A percentile compares a stretch with the other conserved stretches of the same genome.
Evolutionary conservation across 768 basidiomycete species (phyloP).

Genomic region (Nevesoporus exiguus): DNA sequence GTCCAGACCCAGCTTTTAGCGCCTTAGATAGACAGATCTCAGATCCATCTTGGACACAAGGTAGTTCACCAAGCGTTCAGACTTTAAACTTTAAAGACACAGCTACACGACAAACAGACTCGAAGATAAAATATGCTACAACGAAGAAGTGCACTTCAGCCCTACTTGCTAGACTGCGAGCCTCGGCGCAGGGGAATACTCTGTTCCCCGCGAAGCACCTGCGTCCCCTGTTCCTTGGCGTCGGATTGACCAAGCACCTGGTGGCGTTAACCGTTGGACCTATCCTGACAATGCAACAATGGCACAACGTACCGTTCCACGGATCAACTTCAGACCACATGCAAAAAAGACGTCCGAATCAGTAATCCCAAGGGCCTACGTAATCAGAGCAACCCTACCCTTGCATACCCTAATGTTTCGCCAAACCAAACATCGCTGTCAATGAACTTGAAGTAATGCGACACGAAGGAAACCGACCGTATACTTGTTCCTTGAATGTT

Average conservation of each 20-base stretch:
- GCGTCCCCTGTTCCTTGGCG: constrained; percentile 51
- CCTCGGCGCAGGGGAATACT: constrained; percentile 30
- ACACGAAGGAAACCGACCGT: constrained; percentile 37
- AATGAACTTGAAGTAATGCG: not conserved
- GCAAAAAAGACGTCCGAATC: not conserved
- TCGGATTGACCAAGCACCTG: constrained; percentile 34
- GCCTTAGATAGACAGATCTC: constrained; percentile 13
- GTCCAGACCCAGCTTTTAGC: not conserved
- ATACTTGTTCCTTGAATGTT: constrained; percentile 58
- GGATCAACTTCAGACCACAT: constrained; percentile 24
- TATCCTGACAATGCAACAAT: constrained; percentile 1
- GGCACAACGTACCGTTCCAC: constrained; percentile 26
- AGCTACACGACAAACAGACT: not conserved
- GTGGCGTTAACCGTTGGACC: not conserved
- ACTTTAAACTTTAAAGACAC: not conserved
- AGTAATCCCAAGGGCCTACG: not conserved
- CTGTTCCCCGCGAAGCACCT: constrained; percentile 50
- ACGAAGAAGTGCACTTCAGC: not conserved
- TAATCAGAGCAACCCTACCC: constrained; percentile 16
- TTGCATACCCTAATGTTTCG: constrained; percentile 29
- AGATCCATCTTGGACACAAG: constrained; percentile 10
- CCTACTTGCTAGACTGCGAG: constrained; percentile 23
- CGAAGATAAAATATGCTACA: not conserved
- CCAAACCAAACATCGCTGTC: not conserved
- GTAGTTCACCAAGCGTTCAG: not conserved